Evolutionary conservation across 1,139 yeast genomes (phyloP).

Genomic region (Pichia cactophila): DNA sequence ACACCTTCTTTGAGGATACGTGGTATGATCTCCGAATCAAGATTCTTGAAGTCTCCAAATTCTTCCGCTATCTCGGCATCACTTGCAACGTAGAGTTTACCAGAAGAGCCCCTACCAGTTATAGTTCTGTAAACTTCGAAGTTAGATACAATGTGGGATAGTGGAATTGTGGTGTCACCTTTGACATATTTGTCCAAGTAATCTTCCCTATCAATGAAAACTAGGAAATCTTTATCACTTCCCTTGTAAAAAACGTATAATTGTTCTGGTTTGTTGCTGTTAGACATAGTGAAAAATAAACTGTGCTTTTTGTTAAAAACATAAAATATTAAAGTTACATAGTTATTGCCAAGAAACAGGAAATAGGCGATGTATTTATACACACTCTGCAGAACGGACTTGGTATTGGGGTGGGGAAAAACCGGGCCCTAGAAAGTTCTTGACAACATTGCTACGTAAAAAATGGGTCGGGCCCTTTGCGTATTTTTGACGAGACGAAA

Average conservation of each 20-base stretch:
- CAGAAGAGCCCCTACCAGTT: slow-evolving; percentile 60
- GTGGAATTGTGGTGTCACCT: slow-evolving; percentile 40
- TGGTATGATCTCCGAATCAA: slow-evolving; percentile 38
- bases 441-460: not conserved
- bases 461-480: too few species aligned
- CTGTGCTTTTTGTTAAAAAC: not conserved
- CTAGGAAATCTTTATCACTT: slow-evolving; percentile 45
- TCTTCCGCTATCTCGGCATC: slow-evolving; percentile 54
- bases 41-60: slow-evolving; percentile 43
- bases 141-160: slow-evolving; percentile 56
- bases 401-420: not conserved
- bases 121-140: slow-evolving; percentile 57
- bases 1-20: slow-evolving; percentile 51
- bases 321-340: not conserved
- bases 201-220: slow-evolving; percentile 52
- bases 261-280: slow-evolving; percentile 8
- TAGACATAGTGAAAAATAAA: slow-evolving; percentile 12
- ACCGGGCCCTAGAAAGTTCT: not conserved
- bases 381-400: not conserved
- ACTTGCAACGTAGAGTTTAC: slow-evolving; percentile 69
- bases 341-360: not conserved
- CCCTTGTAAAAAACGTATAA: slow-evolving; percentile 61
- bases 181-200: slow-evolving; percentile 42
- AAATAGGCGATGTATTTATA: not conserved
- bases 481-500: too few species aligned